Percentiles rank a stretch among this genome's conserved stretches.
These are phyloP conservation scores for Scutellaria minor DNA, from an alignment of 257 asterid genomes.

Conservation along the genomic window DNA sequence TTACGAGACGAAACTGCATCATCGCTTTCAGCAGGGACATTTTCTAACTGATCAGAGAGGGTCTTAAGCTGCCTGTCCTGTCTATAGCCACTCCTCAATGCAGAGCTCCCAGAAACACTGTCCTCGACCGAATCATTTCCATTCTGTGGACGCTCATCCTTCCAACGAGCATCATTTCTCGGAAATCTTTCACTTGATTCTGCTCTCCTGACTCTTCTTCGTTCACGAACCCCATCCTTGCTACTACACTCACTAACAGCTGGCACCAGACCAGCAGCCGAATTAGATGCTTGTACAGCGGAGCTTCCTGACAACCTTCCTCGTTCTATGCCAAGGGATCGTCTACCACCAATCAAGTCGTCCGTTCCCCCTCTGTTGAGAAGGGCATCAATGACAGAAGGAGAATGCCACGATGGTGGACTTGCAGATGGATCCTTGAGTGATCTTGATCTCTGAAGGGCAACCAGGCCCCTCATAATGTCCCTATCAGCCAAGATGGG, in stretches of 20 bases:
- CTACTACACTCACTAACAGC: conserved; percentile 45
- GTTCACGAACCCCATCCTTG: conserved; percentile 50
- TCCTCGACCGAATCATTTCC: conserved; percentile 39
- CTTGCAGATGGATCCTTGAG: conserved; percentile 90
- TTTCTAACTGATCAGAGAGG: conserved; percentile 64
- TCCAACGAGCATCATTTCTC: conserved; percentile 37
- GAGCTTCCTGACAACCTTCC: conserved; percentile 54
- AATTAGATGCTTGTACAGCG: conserved; percentile 46
- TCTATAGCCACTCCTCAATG: conserved; percentile 41
- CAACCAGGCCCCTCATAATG: conserved; percentile 85
- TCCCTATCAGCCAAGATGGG: conserved; percentile 78
- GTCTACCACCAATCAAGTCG: conserved; percentile 54
- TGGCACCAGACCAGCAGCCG: conserved; percentile 33
- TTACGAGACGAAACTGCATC: conserved; percentile 62
- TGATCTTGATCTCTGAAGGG: conserved; percentile 90
- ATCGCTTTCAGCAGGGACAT: conserved; percentile 58
- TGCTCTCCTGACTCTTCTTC: conserved; percentile 51
- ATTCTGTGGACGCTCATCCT: conserved; percentile 37
- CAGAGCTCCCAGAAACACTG: conserved; percentile 51
- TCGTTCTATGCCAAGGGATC: conserved; percentile 56
- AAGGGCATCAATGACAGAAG: conserved; percentile 58
- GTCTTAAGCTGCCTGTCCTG: conserved; percentile 54
- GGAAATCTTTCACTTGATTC: conserved; percentile 50
- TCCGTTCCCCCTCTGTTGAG: conserved; percentile 55
- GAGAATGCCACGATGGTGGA: conserved; percentile 83